A percentile compares a stretch with the other conserved stretches of the same genome.
Evolutionary conservation across 2,329 filamentous ascomycete genomes (phyloP).

Genomic region (Clarireedia hainanense): DNA sequence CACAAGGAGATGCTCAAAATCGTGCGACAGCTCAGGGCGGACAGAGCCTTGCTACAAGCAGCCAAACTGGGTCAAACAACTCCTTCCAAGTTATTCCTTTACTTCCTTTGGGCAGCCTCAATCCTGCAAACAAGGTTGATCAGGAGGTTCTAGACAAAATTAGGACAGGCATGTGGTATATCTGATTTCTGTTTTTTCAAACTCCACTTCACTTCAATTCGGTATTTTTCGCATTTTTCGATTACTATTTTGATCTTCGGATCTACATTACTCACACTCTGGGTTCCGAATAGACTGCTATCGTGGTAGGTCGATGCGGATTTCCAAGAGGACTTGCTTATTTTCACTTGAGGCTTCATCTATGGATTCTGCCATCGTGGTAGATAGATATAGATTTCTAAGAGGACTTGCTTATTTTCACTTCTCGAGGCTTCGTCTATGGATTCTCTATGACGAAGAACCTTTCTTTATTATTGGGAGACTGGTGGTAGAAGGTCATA

Average conservation of each 20-base stretch:
- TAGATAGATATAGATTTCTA: background rate
- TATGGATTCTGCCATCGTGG: background rate
- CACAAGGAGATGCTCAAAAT: conserved; percentile 14
- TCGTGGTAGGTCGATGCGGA: background rate
- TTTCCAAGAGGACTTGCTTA: conserved; percentile 12
- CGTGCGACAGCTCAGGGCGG: conserved; percentile 2
- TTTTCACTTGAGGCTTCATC: conserved; percentile 16
- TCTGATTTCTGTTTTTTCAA: conserved; percentile 13
- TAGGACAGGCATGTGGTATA: conserved; percentile 29
- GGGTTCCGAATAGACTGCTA: background rate
- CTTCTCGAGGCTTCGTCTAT: conserved; percentile 16
- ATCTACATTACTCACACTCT: conserved; percentile 10
- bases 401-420: conserved; percentile 15
- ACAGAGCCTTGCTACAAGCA: conserved; percentile 13
- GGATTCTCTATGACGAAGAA: background rate
- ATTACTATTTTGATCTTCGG: conserved; percentile 13
- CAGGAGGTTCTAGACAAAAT: conserved; percentile 13
- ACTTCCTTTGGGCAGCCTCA: conserved; percentile 19
- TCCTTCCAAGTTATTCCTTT: conserved; percentile 19
- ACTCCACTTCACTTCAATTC: background rate
- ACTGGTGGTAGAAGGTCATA: too few relatives aligned
- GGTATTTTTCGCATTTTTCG: conserved; percentile 16
- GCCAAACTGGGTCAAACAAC: conserved; percentile 14
- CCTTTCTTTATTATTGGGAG: background rate
- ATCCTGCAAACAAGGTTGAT: conserved; percentile 7